Conservation (phyloP, 495 filamentous ascomycete genomes). For the Staphylotrichum longicolle region DNA sequence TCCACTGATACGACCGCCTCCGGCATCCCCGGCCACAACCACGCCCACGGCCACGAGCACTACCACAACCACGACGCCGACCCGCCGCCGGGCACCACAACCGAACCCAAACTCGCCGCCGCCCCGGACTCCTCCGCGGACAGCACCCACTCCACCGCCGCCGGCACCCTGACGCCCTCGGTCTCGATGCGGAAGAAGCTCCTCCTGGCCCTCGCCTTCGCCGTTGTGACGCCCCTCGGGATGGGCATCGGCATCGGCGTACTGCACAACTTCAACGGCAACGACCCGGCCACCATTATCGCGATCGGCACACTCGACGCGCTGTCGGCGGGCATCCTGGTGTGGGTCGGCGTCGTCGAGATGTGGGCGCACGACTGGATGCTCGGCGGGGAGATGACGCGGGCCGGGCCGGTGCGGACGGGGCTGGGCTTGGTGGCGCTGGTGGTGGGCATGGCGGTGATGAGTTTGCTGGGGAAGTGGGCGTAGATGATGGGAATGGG, state of each 20-base stretch:
- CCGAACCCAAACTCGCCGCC: background rate
- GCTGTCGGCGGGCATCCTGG: constrained; percentile 55
- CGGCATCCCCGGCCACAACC: constrained; percentile 2
- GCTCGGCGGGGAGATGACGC: constrained; percentile 32
- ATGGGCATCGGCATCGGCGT: constrained; percentile 61
- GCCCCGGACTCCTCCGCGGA: background rate
- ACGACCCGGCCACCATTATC: constrained; percentile 52
- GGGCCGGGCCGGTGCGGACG: constrained; percentile 25
- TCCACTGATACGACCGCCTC: constrained; percentile 9
- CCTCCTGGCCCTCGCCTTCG: constrained; percentile 50
- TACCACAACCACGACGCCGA: constrained; percentile 18
- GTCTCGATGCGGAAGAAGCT: constrained; percentile 41
- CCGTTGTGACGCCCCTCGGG: constrained; percentile 55
- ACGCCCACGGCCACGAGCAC: constrained; percentile 23
- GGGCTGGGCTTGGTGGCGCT: constrained; percentile 24
- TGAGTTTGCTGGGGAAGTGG: constrained; percentile 39
- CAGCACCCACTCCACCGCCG: constrained; percentile 11
- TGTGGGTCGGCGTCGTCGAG: constrained; percentile 60
- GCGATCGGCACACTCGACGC: constrained; percentile 59
- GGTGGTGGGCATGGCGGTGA: constrained; percentile 30
- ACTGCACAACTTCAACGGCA: constrained; percentile 54
- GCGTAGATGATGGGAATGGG: constrained; percentile 21
- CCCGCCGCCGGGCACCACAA: background rate
- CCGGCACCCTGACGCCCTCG: too few species aligned
- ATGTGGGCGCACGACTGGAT: constrained; percentile 61